Percentiles rank a stretch among this genome's conserved stretches.
Evolutionary conservation across 2,329 filamentous ascomycete genomes (phyloP).

Genomic region (Chalaropsis thielavioides): DNA sequence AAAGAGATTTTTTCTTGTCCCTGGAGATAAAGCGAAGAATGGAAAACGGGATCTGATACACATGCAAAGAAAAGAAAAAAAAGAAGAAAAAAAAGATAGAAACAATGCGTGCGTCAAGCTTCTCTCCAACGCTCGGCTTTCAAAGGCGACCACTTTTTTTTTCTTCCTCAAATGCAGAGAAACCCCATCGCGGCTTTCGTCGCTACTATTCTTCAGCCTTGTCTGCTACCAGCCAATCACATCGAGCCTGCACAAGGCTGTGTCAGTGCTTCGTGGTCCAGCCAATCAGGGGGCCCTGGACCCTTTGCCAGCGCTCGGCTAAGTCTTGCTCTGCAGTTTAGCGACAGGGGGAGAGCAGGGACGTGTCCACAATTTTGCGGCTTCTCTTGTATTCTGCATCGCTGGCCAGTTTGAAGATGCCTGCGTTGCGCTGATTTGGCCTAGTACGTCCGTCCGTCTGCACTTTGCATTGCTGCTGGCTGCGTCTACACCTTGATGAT

Average conservation of each 20-base stretch:
- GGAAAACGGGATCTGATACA: not conserved
- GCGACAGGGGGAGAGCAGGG: slow-evolving; percentile 9
- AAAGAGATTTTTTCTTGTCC: not conserved
- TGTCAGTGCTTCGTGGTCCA: not conserved
- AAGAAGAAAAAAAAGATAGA: too few species aligned
- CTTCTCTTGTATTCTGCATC: not conserved
- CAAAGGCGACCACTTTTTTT: not conserved
- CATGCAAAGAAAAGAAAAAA: not conserved
- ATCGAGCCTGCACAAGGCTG: slow-evolving; percentile 4
- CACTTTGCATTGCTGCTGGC: not conserved
- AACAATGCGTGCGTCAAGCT: not conserved
- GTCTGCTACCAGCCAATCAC: slow-evolving; percentile 11
- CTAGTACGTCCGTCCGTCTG: not conserved
- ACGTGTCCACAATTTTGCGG: slow-evolving; percentile 11
- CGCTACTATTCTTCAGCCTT: slow-evolving; percentile 12
- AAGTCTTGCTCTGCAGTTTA: too few species aligned
- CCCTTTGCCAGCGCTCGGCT: not conserved
- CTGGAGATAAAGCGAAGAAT: not conserved
- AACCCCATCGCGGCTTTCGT: not conserved
- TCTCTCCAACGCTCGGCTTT: not conserved
- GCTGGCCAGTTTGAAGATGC: slow-evolving; percentile 11
- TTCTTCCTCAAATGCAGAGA: not conserved
- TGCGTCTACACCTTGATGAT: not conserved
- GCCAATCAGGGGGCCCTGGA: not conserved
- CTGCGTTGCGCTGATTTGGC: slow-evolving; percentile 6